A percentile compares a stretch with the other conserved stretches of the same genome.
Conservation (phyloP, 2,329 filamentous ascomycete species). For the Fusarium sp. region DNA sequence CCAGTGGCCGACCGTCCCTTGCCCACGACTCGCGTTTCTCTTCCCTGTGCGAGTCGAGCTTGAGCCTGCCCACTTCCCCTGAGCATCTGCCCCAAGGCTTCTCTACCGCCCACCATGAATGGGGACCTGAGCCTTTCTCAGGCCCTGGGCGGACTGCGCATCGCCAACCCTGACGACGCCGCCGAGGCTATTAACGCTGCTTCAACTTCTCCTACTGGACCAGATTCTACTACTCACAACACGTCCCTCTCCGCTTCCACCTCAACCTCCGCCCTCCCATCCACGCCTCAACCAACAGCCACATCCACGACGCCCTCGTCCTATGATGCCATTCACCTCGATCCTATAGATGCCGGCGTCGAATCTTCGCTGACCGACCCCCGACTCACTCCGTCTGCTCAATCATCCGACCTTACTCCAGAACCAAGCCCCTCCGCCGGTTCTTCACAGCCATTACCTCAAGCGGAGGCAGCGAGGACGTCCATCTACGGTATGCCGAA, state of each 20-base stretch:
- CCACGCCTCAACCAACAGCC: conserved; percentile 37
- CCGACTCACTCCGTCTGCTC: conserved; percentile 32
- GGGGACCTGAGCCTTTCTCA: conserved; percentile 93
- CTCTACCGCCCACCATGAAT: conserved; percentile 73
- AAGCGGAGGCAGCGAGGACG: conserved; percentile 51
- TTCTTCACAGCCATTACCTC: conserved; percentile 32
- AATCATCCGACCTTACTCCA: conserved; percentile 33
- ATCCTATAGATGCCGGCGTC: conserved; percentile 41
- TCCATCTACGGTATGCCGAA: conserved; percentile 67
- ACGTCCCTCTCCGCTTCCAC: conserved; percentile 31
- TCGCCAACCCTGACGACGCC: conserved; percentile 92
- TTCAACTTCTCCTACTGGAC: conserved; percentile 43
- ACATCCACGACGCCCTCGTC: conserved; percentile 35
- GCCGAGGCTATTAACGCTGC: conserved; percentile 52
- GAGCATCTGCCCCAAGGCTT: conserved; percentile 42
- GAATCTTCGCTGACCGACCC: conserved; percentile 42
- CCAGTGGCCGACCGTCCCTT: conserved; percentile 45
- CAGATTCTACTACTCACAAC: conserved; percentile 27
- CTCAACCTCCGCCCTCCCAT: conserved; percentile 30
- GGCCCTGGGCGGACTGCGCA: conserved; percentile 92
- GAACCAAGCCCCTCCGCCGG: conserved; percentile 26
- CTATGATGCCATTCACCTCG: conserved; percentile 44
- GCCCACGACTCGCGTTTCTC: conserved; percentile 42
- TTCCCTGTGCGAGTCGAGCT: conserved; percentile 36
- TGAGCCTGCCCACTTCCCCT: conserved; percentile 43